These are phyloP conservation scores for Megacollybia marginata DNA, from an alignment of 768 basidiomycete genomes.

Conservation along the genomic window DNA sequence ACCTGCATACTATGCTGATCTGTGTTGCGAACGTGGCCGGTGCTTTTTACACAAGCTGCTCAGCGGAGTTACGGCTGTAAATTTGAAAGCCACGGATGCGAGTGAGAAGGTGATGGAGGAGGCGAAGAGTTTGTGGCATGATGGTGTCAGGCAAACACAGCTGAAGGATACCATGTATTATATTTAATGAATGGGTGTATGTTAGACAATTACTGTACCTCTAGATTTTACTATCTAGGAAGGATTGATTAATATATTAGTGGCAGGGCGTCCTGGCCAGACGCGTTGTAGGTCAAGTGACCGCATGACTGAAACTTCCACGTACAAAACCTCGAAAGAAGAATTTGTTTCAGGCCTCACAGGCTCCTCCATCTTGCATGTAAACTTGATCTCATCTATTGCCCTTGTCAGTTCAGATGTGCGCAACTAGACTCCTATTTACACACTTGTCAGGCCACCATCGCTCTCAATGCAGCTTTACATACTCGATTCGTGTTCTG, in stretches of 20 bases:
- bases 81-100: conserved; percentile 24
- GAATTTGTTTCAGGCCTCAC: conserved; percentile 70
- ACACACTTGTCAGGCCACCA: conserved; percentile 46
- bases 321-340: conserved; percentile 82
- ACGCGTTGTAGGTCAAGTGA: too few relatives aligned
- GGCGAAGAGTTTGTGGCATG: conserved; percentile 47
- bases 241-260: too few relatives aligned
- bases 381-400: conserved; percentile 62
- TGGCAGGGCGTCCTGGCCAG: too few relatives aligned
- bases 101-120: conserved; percentile 48
- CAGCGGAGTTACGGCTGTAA: conserved; percentile 34
- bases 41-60: conserved; percentile 73
- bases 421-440: neutral
- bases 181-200: conserved; percentile 32
- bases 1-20: conserved; percentile 77
- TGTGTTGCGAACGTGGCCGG: conserved; percentile 57
- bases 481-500: conserved; percentile 38
- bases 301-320: neutral
- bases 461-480: conserved; percentile 60
- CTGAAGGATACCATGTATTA: conserved; percentile 76
- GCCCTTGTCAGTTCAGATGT: conserved; percentile 37
- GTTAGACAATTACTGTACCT: neutral
- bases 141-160: conserved; percentile 38
- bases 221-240: too few relatives aligned
- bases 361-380: conserved; percentile 61